phyloP scores from a whole-genome alignment of 306 rosid genomes.

The Amphicarpaea edgeworthii region DNA sequence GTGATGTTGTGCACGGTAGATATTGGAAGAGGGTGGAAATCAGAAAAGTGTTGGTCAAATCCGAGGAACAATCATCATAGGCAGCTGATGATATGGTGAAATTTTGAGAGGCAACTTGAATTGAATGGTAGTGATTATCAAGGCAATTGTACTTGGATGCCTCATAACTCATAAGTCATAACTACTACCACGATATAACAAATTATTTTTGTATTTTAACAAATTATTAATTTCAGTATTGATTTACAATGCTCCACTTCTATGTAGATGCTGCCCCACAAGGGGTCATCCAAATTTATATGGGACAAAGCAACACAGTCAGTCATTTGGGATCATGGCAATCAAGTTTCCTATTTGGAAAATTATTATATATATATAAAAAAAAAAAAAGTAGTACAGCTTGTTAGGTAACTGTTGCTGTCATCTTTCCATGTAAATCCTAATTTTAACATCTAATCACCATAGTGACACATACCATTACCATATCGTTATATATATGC shows the following conservation, averaged over 20 bases:
- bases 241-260: neutral
- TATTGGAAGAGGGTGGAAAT: no score
- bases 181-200: no score
- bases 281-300: neutral
- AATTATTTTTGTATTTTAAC: neutral
- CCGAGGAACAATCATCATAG: no score
- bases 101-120: no score
- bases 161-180: no score
- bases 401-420: constrained; percentile 34
- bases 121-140: no score
- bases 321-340: constrained; percentile 6
- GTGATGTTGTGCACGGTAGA: neutral
- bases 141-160: no score
- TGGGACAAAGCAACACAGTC: neutral
- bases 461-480: neutral
- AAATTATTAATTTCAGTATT: neutral
- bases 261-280: neutral
- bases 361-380: no score
- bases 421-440: constrained; percentile 29
- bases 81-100: no score
- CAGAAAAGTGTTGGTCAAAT: no score
- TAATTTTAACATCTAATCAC: constrained; percentile 22
- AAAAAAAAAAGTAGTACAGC: neutral
- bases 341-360: neutral
- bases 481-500: neutral